phyloP scores from a whole-genome alignment of 441 rosid species.

The Omphalea diandra region DNA sequence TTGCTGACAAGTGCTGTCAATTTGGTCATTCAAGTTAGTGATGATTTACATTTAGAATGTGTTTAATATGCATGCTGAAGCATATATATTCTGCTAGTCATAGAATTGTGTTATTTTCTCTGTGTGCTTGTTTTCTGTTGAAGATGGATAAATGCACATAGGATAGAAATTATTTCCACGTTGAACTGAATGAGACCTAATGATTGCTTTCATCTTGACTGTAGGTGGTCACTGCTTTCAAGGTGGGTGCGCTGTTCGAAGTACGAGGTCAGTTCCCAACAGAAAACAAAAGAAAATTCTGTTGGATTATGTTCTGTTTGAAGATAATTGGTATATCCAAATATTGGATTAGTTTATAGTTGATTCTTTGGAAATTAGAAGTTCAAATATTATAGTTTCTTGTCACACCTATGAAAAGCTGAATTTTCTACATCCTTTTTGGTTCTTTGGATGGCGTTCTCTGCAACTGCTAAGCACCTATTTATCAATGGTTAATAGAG shows the following conservation, averaged over 20 bases:
- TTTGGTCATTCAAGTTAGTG: conserved; percentile 1
- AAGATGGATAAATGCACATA: neutral
- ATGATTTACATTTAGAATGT: conserved; percentile 32
- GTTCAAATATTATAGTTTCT: neutral
- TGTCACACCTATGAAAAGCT: neutral
- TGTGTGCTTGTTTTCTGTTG: too few species aligned
- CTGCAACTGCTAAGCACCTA: neutral
- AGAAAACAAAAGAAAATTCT: neutral
- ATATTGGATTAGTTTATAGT: neutral
- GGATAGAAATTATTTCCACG: neutral
- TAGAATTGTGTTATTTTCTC: too few species aligned
- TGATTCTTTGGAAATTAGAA: neutral
- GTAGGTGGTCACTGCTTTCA: conserved; percentile 54
- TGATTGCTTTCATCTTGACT: conserved; percentile 11
- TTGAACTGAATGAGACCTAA: conserved; percentile 9
- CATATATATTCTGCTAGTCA: neutral
- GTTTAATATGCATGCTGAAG: neutral
- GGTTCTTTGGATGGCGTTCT: neutral
- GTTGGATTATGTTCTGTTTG: neutral
- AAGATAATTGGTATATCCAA: conserved; percentile 2
- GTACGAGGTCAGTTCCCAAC: conserved; percentile 50
- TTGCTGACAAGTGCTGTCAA: neutral
- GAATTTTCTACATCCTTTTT: neutral
- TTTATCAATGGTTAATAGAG: too few species aligned
- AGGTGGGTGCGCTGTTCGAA: conserved; percentile 68